phyloP scores from a whole-genome alignment of 1,284 basidiomycete genomes.

The Cryptococcus maquisensis region DNA sequence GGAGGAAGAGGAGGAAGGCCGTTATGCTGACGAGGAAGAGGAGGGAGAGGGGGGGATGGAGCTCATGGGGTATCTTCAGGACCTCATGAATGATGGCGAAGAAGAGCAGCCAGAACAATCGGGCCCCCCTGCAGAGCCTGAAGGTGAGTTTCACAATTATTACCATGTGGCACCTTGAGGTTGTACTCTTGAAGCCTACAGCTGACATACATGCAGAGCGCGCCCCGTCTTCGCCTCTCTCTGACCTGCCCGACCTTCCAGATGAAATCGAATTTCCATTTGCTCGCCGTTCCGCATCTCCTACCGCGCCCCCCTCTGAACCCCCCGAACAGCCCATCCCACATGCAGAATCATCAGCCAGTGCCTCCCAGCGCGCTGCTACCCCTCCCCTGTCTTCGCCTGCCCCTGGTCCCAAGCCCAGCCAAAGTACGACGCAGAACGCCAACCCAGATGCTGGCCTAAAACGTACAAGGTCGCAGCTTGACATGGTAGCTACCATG shows the following conservation, averaged over 20 bases:
- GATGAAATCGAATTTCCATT: conserved; percentile 6
- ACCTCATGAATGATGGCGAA: conserved; percentile 1
- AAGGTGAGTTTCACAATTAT: neutral
- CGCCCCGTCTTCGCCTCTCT: conserved; percentile 18
- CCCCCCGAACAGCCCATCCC: neutral
- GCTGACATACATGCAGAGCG: too few relatives aligned
- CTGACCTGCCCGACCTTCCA: conserved; percentile 22
- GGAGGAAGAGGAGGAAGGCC: conserved; percentile 5
- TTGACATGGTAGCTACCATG: neutral
- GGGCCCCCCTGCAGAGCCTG: neutral
- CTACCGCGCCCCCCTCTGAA: neutral
- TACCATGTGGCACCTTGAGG: too few relatives aligned
- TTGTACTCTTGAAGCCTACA: too few relatives aligned
- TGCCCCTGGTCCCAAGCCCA: neutral
- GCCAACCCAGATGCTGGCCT: neutral
- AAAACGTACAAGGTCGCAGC: neutral
- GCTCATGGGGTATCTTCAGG: conserved; percentile 12
- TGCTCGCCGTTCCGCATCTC: neutral
- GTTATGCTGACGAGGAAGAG: conserved; percentile 4
- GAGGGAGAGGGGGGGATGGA: conserved; percentile 11
- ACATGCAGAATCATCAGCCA: conserved; percentile 13
- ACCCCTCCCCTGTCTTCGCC: neutral
- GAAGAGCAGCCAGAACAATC: neutral
- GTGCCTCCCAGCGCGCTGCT: conserved; percentile 6
- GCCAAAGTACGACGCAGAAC: neutral